A percentile compares a stretch with the other conserved stretches of the same genome.
Conservation (phyloP, 2,329 filamentous ascomycete genomes). For the Calonectria pseudoreteaudii region DNA sequence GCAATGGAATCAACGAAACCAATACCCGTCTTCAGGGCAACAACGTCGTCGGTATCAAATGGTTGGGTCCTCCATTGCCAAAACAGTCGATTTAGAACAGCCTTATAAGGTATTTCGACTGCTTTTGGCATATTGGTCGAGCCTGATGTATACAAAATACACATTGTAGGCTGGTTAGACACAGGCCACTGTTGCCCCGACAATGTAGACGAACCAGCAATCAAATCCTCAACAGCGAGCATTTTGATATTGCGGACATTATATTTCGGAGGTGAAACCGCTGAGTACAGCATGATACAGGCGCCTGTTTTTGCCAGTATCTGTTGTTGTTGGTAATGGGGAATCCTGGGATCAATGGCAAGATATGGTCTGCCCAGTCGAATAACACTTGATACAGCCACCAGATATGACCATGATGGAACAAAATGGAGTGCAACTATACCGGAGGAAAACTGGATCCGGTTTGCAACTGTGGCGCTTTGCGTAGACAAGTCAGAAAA, state of each 20-base stretch:
- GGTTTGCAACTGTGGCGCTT: neutral
- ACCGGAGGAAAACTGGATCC: neutral
- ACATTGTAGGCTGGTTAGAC: neutral
- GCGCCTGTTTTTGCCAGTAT: neutral
- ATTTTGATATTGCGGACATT: neutral
- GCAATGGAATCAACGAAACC: neutral
- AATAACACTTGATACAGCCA: neutral
- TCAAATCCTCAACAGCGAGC: neutral
- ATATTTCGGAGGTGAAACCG: neutral
- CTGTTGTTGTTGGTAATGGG: neutral
- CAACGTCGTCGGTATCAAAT: neutral
- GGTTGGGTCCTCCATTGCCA: neutral
- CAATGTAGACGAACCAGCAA: too few relatives aligned
- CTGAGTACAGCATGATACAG: neutral
- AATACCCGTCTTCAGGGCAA: neutral
- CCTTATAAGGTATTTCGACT: neutral
- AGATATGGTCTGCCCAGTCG: neutral
- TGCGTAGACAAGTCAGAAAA: neutral
- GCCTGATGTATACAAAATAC: neutral
- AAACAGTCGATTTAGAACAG: neutral
- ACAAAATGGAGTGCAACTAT: neutral
- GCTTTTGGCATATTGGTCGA: neutral
- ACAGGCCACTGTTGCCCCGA: neutral
- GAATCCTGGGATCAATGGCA: neutral
- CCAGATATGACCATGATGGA: neutral